Base-by-base conservation (phyloP, 768 basidiomycete genomes). In the Lactarius indigo region DNA sequence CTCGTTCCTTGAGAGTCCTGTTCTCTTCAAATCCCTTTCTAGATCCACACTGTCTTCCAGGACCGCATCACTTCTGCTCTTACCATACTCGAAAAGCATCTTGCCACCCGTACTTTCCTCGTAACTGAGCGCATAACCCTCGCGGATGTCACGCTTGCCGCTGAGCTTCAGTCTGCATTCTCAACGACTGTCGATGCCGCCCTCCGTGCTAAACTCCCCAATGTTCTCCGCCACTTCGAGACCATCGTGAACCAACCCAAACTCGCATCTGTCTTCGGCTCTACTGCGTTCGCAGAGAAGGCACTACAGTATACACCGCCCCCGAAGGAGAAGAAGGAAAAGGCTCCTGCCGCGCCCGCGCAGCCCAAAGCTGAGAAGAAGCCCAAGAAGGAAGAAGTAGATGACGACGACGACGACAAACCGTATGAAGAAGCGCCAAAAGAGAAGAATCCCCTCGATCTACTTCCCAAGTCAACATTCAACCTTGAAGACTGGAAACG, bases 401-500 rank as follows among this genome's bases (percentile, higher is more conserved):
- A 81, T 0, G 85, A 84, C 0, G 88, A 90, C 0, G 91, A 92
- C 0, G 94, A 95, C 6, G 90, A 89, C 65, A 77, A 83, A 56
- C 87, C 90, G 31, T 87, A 89, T 28, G 72, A 68, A 61, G 86
- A 85, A 59, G 94, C 91, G 78, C 93, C 96, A 71, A 96, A 96
- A 77, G 84, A 79, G 64, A 95, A 96, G 86, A 96, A 97, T 84
- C 96, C 96, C 31, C 87, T 96, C 61, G 96, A 97, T 70, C 83
- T 85, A 68, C 86, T 98, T 47, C 94, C 94, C 72, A 96, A 92
- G 79, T 90, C 91, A 13, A 79, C 84, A 6, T 87, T 92, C 79
- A 94, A 94, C 81, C 86, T 94, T 64, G 91, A 96, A 78, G 94
- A 98, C 79, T 97, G 94, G 94, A 98, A 98, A 78, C 89, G 93